phyloP scores from a whole-genome alignment of 1,139 yeast genomes.

The Hemisphaericaspora subhashii region DNA sequence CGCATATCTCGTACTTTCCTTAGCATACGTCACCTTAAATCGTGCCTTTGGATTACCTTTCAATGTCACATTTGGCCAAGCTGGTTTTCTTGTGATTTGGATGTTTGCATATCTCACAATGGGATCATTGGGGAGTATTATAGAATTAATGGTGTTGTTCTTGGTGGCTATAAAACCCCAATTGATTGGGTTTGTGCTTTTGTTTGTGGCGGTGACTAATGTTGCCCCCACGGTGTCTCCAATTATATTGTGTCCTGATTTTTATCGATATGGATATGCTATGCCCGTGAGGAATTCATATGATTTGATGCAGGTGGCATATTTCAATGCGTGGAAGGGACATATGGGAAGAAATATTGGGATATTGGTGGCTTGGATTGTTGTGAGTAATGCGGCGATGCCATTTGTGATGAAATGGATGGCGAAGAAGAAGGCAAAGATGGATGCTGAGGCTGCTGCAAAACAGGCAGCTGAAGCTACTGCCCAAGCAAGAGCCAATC shows the following conservation, averaged over 20 bases:
- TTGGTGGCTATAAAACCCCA: slow-evolving; percentile 42
- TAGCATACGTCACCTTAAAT: slow-evolving; percentile 42
- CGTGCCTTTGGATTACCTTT: slow-evolving; percentile 44
- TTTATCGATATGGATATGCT: slow-evolving; percentile 53
- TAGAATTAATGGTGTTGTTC: slow-evolving; percentile 43
- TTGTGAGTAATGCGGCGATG: slow-evolving; percentile 32
- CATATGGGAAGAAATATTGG: slow-evolving; percentile 49
- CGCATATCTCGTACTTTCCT: slow-evolving; percentile 41
- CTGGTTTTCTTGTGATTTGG: slow-evolving; percentile 55
- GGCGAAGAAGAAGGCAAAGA: slow-evolving; percentile 18
- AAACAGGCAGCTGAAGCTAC: slow-evolving; percentile 5
- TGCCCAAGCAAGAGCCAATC: neutral
- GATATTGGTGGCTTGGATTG: slow-evolving; percentile 49
- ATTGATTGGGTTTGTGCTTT: slow-evolving; percentile 47
- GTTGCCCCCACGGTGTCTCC: slow-evolving; percentile 51
- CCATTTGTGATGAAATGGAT: slow-evolving; percentile 39
- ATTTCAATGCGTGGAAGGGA: slow-evolving; percentile 47
- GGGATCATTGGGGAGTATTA: slow-evolving; percentile 52
- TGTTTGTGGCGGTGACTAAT: slow-evolving; percentile 44
- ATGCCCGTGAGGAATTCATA: slow-evolving; percentile 51
- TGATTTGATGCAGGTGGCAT: slow-evolving; percentile 45
- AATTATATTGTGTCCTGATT: slow-evolving; percentile 42
- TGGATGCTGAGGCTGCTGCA: slow-evolving; percentile 11
- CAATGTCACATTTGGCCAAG: slow-evolving; percentile 36
- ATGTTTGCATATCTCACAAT: slow-evolving; percentile 42